Percentiles rank a stretch among this genome's conserved stretches.
phyloP scores from a whole-genome alignment of 257 asterid species.

The Scutellaria minor region DNA sequence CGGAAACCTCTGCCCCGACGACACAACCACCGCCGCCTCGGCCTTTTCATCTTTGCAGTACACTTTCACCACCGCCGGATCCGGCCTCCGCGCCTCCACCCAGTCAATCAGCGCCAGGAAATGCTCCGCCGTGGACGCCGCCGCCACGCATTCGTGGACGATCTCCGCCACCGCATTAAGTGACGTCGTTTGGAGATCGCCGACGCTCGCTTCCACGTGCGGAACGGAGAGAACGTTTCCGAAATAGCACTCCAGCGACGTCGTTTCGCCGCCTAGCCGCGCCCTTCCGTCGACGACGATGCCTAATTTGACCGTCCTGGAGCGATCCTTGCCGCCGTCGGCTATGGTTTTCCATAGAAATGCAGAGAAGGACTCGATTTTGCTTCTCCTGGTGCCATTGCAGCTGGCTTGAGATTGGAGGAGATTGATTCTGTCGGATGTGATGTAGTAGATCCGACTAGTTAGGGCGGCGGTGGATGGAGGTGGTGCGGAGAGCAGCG shows the following conservation, averaged over 20 bases:
- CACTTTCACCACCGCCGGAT: slow-evolving; percentile 46
- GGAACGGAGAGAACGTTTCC: slow-evolving; percentile 69
- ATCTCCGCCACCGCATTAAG: slow-evolving; percentile 35
- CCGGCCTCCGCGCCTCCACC: slow-evolving; percentile 59
- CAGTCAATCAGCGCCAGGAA: slow-evolving; percentile 56
- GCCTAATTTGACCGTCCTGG: slow-evolving; percentile 48
- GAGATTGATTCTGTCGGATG: slow-evolving; percentile 41
- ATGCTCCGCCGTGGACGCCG: slow-evolving; percentile 48
- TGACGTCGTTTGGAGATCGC: slow-evolving; percentile 39
- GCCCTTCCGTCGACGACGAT: slow-evolving; percentile 54
- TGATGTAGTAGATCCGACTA: slow-evolving; percentile 53
- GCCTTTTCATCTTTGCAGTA: slow-evolving; percentile 47
- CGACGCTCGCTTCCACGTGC: slow-evolving; percentile 39
- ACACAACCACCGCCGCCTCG: slow-evolving; percentile 58
- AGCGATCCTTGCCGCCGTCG: slow-evolving; percentile 14
- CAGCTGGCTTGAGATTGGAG: slow-evolving; percentile 49
- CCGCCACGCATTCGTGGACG: slow-evolving; percentile 49
- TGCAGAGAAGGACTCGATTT: slow-evolving; percentile 58
- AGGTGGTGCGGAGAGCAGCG: slow-evolving; percentile 42
- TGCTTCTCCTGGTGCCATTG: slow-evolving; percentile 42
- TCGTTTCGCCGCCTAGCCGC: slow-evolving; percentile 34
- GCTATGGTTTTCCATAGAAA: slow-evolving; percentile 62
- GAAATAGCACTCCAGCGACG: slow-evolving; percentile 47
- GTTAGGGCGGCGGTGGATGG: slow-evolving; percentile 30
- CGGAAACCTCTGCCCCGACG: slow-evolving; percentile 63